These are phyloP conservation scores for Penicillium hordei DNA, from an alignment of 2,329 filamentous ascomycete genomes.

Conservation along the genomic window DNA sequence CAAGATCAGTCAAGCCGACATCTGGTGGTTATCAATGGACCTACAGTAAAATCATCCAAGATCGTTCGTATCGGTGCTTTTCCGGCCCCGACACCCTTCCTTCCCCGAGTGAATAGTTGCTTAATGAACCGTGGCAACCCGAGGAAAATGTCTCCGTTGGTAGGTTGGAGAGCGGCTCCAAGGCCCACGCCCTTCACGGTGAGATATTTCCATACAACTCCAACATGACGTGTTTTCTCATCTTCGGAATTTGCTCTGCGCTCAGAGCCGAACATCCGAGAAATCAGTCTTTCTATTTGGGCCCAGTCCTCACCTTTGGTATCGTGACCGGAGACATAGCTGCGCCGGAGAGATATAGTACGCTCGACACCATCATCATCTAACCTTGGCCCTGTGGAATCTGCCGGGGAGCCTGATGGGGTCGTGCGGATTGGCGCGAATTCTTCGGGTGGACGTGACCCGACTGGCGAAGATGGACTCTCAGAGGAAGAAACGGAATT, in stretches of 20 bases:
- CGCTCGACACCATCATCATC: constrained; percentile 20
- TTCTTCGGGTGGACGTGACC: neutral
- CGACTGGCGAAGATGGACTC: constrained; percentile 2
- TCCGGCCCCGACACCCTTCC: constrained; percentile 28
- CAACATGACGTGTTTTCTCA: constrained; percentile 67
- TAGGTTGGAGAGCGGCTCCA: constrained; percentile 61
- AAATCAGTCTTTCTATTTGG: constrained; percentile 55
- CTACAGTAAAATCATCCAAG: constrained; percentile 59
- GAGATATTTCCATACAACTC: constrained; percentile 68
- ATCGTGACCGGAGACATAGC: constrained; percentile 21
- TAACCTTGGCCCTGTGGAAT: neutral
- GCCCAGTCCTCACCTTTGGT: constrained; percentile 31
- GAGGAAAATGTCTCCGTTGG: constrained; percentile 57
- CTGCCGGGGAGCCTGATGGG: constrained; percentile 1
- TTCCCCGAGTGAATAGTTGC: constrained; percentile 41
- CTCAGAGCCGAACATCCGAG: constrained; percentile 67
- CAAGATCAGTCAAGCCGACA: neutral
- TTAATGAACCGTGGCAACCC: constrained; percentile 50
- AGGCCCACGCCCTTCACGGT: constrained; percentile 70
- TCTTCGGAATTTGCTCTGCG: constrained; percentile 67
- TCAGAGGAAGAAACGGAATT: neutral
- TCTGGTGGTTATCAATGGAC: neutral
- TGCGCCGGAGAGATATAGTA: constrained; percentile 30
- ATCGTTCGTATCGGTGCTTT: constrained; percentile 63
- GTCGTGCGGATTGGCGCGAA: constrained; percentile 15